A percentile compares a stretch with the other conserved stretches of the same genome.
These are phyloP conservation scores for Fusarium hainanense DNA, from an alignment of 2,329 filamentous ascomycete genomes.

Conservation along the genomic window DNA sequence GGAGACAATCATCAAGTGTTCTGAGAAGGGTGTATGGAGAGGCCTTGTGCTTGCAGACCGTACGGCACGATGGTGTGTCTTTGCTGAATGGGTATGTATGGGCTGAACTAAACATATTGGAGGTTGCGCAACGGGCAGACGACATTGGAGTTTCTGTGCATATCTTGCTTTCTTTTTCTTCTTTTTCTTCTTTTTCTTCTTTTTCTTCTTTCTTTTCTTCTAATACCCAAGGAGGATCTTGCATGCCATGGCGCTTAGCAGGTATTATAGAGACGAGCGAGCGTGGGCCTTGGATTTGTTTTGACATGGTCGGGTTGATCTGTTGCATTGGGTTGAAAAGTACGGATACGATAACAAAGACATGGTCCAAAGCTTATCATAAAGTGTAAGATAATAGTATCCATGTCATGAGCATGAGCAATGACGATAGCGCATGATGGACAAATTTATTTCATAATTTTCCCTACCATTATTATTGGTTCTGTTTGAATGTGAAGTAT, in stretches of 20 bases:
- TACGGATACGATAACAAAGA: slow-evolving; percentile 22
- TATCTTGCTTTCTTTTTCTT: slow-evolving; percentile 25
- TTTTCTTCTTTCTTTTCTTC: slow-evolving; percentile 23
- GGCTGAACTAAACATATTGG: slow-evolving; percentile 46
- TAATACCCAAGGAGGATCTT: slow-evolving; percentile 43
- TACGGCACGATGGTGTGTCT: slow-evolving; percentile 90
- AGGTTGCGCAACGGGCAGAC: slow-evolving; percentile 12
- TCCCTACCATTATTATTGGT: background rate
- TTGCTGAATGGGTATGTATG: slow-evolving; percentile 82
- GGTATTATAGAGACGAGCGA: slow-evolving; percentile 33
- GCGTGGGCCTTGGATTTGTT: slow-evolving; percentile 29
- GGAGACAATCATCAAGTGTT: slow-evolving; percentile 93
- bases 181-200: slow-evolving; percentile 20
- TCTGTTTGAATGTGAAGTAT: background rate
- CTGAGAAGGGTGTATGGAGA: slow-evolving; percentile 82
- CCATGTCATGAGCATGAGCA: slow-evolving; percentile 38
- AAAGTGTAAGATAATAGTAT: slow-evolving; percentile 31
- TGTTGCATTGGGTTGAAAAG: slow-evolving; percentile 36
- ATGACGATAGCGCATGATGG: slow-evolving; percentile 23
- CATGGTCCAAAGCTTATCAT: slow-evolving; percentile 23
- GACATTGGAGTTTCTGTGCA: slow-evolving; percentile 37
- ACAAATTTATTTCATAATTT: slow-evolving; percentile 14
- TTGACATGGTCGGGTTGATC: slow-evolving; percentile 20
- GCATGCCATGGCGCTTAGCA: slow-evolving; percentile 43
- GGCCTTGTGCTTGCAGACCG: slow-evolving; percentile 85